Evolutionary conservation across 495 filamentous ascomycete genomes (phyloP).

Genomic region (Aspergillus egyptiacus): DNA sequence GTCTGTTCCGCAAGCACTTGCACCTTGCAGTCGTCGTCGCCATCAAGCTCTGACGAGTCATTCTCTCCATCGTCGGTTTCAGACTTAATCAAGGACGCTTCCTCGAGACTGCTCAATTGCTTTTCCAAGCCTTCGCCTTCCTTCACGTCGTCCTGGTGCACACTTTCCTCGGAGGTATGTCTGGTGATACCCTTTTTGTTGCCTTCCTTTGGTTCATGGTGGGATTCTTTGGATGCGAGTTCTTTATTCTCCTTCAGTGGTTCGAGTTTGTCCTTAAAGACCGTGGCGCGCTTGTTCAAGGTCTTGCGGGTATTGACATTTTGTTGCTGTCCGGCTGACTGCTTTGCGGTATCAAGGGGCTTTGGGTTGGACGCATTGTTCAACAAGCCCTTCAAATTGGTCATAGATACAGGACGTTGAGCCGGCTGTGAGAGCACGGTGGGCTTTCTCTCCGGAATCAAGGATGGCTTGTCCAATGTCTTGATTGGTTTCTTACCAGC

Average conservation of each 20-base stretch:
- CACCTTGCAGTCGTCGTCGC: slow-evolving; percentile 27
- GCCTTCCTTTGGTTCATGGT: slow-evolving; percentile 15
- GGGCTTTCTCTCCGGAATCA: slow-evolving; percentile 41
- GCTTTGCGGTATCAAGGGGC: slow-evolving; percentile 34
- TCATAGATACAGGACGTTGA: slow-evolving; percentile 54
- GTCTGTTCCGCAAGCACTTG: slow-evolving; percentile 12
- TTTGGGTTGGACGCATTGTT: slow-evolving; percentile 35
- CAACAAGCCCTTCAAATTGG: slow-evolving; percentile 41
- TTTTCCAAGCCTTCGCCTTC: slow-evolving; percentile 8
- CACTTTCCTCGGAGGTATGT: slow-evolving; percentile 9
- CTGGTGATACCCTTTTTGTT: slow-evolving; percentile 7
- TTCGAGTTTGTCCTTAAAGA: slow-evolving; percentile 57
- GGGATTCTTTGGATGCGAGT: slow-evolving; percentile 36
- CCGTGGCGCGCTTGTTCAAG: slow-evolving; percentile 54
- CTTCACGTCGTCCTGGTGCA: slow-evolving; percentile 9
- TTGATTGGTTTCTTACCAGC: slow-evolving; percentile 42
- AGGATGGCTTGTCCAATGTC: slow-evolving; percentile 38
- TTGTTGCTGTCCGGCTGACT: slow-evolving; percentile 26
- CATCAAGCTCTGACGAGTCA: slow-evolving; percentile 15
- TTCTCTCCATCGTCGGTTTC: slow-evolving; percentile 17
- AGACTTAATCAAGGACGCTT: slow-evolving; percentile 10
- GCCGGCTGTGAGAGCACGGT: slow-evolving; percentile 54
- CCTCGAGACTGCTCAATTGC: slow-evolving; percentile 17
- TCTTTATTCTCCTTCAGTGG: slow-evolving; percentile 28
- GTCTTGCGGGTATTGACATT: slow-evolving; percentile 39